Percentiles rank a stretch among this genome's conserved stretches.
Evolutionary conservation across 768 basidiomycete species (phyloP).

Genomic region (Boletus sp.): DNA sequence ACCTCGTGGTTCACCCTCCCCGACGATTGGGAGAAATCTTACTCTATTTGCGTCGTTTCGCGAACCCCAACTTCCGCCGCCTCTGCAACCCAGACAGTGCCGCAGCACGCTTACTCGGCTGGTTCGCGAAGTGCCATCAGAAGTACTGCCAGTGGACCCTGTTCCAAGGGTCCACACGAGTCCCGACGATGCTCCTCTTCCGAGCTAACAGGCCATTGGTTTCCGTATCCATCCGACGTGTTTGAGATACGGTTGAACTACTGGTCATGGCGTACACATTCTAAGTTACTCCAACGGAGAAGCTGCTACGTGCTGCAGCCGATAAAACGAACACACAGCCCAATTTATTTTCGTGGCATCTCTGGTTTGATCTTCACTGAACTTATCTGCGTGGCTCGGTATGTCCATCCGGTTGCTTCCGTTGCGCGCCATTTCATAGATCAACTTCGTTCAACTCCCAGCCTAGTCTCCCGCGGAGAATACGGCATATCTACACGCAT

Average conservation of each 20-base stretch:
- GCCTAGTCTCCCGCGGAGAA: background rate
- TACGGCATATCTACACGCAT: background rate
- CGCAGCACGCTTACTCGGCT: conserved; percentile 5
- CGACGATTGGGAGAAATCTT: conserved; percentile 14
- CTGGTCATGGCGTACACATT: background rate
- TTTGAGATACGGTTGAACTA: background rate
- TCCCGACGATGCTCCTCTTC: background rate
- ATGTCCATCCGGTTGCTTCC: background rate
- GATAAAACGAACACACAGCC: background rate
- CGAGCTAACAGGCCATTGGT: background rate
- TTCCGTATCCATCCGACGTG: background rate
- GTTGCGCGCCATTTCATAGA: background rate
- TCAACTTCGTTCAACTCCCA: background rate
- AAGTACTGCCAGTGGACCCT: background rate
- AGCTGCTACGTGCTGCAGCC: background rate
- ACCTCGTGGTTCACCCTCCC: conserved; percentile 20
- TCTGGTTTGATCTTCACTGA: background rate
- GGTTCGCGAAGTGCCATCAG: background rate
- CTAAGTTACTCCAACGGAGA: no score
- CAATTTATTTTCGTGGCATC: background rate
- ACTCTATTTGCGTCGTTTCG: conserved; percentile 15
- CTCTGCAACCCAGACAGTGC: background rate
- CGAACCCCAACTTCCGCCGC: background rate
- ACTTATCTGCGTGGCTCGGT: background rate
- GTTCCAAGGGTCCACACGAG: background rate